Percentiles rank a stretch among this genome's conserved stretches.
Evolutionary conservation across 257 asterid species (phyloP).

Genomic region (Salvia hispanica): DNA sequence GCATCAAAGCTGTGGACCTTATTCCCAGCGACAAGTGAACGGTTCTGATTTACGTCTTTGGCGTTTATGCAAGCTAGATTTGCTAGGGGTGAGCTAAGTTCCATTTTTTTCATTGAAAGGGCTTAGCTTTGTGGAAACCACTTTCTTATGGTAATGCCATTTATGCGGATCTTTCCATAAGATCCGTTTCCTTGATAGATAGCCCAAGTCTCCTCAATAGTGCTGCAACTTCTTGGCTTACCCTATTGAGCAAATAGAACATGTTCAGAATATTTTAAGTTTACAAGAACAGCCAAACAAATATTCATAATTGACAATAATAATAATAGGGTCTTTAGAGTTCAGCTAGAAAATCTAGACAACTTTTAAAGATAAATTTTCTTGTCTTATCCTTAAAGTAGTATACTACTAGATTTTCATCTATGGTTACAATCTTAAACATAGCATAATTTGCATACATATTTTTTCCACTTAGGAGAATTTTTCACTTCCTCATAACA

Average conservation of each 20-base stretch:
- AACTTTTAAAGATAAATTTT: not conserved
- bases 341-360: slow-evolving; percentile 6
- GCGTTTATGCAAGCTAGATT: slow-evolving; percentile 64
- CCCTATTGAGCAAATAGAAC: slow-evolving; percentile 56
- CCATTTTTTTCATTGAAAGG: slow-evolving; percentile 48
- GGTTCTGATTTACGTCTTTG: slow-evolving; percentile 81
- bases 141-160: slow-evolving; percentile 66
- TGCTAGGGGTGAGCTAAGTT: slow-evolving; percentile 46
- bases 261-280: slow-evolving; percentile 18
- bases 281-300: slow-evolving; percentile 14
- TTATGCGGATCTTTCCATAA: slow-evolving; percentile 74
- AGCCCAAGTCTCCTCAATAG: slow-evolving; percentile 82
- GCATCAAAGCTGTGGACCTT: slow-evolving; percentile 33
- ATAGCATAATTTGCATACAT: slow-evolving; percentile 6
- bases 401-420: slow-evolving; percentile 2
- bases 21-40: slow-evolving; percentile 67
- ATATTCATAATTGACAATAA: slow-evolving; percentile 7
- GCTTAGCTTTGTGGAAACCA: slow-evolving; percentile 94
- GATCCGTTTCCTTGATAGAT: slow-evolving; percentile 84
- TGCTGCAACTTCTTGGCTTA: slow-evolving; percentile 77
- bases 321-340: slow-evolving; percentile 18
- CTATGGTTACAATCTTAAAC: slow-evolving; percentile 15
- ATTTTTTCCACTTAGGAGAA: not conserved
- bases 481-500: no score
- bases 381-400: not conserved